Percentiles rank a stretch among this genome's conserved stretches.
phyloP scores from a whole-genome alignment of 2,329 filamentous ascomycete genomes.

The Knoxdaviesia capensis region DNA sequence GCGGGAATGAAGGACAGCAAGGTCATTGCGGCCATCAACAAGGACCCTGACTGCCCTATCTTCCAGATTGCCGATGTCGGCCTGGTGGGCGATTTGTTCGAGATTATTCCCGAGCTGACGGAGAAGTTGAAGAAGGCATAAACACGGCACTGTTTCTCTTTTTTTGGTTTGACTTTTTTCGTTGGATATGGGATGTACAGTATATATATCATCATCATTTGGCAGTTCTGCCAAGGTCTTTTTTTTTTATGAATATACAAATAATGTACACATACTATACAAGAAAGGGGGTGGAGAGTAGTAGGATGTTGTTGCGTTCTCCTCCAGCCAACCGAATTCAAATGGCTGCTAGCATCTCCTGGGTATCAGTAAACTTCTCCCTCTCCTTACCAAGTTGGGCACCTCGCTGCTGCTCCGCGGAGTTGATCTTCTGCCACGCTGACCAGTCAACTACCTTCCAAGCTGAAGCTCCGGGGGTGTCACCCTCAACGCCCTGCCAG shows the following conservation, averaged over 20 bases:
- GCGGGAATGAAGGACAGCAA: slow-evolving; percentile 99
- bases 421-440: slow-evolving; percentile 71
- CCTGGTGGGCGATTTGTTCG: slow-evolving; percentile 85
- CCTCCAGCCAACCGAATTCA: too few relatives aligned
- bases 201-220: slow-evolving; percentile 6
- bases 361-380: slow-evolving; percentile 42
- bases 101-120: slow-evolving; percentile 86
- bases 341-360: slow-evolving; percentile 33
- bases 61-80: slow-evolving; percentile 97
- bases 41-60: slow-evolving; percentile 89
- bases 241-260: not conserved
- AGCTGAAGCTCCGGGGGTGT: slow-evolving; percentile 29
- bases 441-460: slow-evolving; percentile 55
- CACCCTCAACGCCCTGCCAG: slow-evolving; percentile 56
- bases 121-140: slow-evolving; percentile 59
- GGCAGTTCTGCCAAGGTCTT: not conserved
- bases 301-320: too few relatives aligned
- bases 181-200: slow-evolving; percentile 7
- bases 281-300: not conserved
- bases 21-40: slow-evolving; percentile 97
- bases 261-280: slow-evolving; percentile 1
- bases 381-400: slow-evolving; percentile 50
- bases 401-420: slow-evolving; percentile 51
- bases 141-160: not conserved
- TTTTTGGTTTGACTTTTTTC: slow-evolving; percentile 1